Evolutionary conservation across 1,284 basidiomycete species (phyloP).

Genomic region (Cryptococcus sp.): DNA sequence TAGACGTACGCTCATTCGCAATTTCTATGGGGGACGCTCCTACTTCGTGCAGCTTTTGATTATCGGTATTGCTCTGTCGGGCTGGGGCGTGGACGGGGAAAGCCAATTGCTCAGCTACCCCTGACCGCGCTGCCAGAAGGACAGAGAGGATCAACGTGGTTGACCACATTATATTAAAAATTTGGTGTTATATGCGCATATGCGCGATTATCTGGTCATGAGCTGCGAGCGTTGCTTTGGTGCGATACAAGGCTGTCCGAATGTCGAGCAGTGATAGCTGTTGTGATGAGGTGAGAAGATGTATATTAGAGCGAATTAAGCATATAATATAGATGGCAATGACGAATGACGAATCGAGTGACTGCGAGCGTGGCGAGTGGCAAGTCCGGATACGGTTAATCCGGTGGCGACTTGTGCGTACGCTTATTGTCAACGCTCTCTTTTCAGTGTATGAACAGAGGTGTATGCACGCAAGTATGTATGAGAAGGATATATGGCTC

Average conservation of each 20-base stretch:
- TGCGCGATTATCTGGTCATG: background rate
- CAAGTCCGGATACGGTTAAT: background rate
- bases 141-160: constrained; percentile 9
- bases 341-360: background rate
- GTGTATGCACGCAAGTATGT: too few species aligned
- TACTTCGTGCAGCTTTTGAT: background rate
- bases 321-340: background rate
- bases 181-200: too few species aligned
- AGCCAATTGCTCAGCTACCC: constrained; percentile 10
- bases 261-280: background rate
- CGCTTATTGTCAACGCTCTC: too few species aligned
- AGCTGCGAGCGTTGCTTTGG: background rate
- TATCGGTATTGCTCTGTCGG: background rate
- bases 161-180: constrained; percentile 8
- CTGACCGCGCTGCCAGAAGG: constrained; percentile 9
- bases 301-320: background rate
- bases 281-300: background rate
- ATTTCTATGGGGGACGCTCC: background rate
- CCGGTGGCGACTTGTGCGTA: too few species aligned
- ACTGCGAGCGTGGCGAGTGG: background rate
- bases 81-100: constrained; percentile 2
- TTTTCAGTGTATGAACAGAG: too few species aligned
- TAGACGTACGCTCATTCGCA: background rate
- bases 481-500: too few species aligned
- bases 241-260: too few species aligned